Evolutionary conservation across 345 rosid genomes (phyloP), one percentile per base, ranked within the genome.

Genomic region (Trapa incisa): DNA sequence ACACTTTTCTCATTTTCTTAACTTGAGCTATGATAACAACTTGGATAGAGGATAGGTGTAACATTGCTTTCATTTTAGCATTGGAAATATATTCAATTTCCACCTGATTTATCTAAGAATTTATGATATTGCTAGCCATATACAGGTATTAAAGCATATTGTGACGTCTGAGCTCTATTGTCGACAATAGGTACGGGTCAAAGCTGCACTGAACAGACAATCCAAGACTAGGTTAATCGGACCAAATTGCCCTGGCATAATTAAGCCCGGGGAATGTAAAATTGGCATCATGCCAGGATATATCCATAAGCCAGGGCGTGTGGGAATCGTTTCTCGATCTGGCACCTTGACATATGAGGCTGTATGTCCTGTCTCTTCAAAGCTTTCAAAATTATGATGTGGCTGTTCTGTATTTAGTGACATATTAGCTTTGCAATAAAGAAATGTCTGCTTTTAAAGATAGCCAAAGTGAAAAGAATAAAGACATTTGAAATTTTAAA

Each of bases 271-370:
- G 71, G 97, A 91, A 77, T 86, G 97, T 75, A 91, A 88, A 77
- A 86, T 91, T 68, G 97, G 97, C 60, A 91, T 91, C 57, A 91
- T 94, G 99, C 97, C 99, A 7, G 99, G 96, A 38, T 94, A 94
- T 71, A 91, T 94, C 79, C 97, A 94, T 78, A 94, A 94, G 76
- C 97, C 99, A 0, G 99, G 97, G 53, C 92, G 92, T 61, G 56
- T 91, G 47, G 99, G 99, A 64, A 91, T 91, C 58, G 97, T 91
- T 74, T 91, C 97, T 47, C 88, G 99, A 42, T 94, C 99, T 9
- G 99, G 97, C 58, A 94, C 99, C 71, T 83, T 94, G 79, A 94
- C 99, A 43, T 91, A 91, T 82, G 99, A 94, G 84, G 99, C 99
- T 36, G 99, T 94, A 81, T 84, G 96, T 71, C 48, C 67, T 29